These are phyloP conservation scores for Fusarium cyanostomum DNA, from an alignment of 2,329 filamentous ascomycete genomes.

Conservation along the genomic window DNA sequence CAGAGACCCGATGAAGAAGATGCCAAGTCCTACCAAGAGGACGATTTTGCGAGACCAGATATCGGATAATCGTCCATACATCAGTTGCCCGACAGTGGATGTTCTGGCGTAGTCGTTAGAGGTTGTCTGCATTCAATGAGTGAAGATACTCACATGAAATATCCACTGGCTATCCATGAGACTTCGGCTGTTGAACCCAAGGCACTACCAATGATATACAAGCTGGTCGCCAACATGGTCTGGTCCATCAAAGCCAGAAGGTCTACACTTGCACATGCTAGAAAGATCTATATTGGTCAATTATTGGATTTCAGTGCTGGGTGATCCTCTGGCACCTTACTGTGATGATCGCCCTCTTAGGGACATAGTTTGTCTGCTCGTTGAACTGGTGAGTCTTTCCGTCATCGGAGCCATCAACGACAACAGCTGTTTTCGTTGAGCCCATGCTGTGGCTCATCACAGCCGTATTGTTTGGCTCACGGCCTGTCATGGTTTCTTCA, in stretches of 20 bases:
- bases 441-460: constrained; percentile 13
- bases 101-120: constrained; percentile 43
- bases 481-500: not conserved
- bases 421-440: constrained; percentile 5
- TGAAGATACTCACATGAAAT: constrained; percentile 59
- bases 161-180: constrained; percentile 65
- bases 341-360: constrained; percentile 60
- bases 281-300: constrained; percentile 58
- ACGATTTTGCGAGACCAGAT: constrained; percentile 58
- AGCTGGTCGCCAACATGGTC: constrained; percentile 63
- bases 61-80: constrained; percentile 57
- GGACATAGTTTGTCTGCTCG: constrained; percentile 66
- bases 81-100: constrained; percentile 57
- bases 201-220: constrained; percentile 63
- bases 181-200: constrained; percentile 59
- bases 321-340: constrained; percentile 41
- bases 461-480: not conserved
- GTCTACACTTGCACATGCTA: constrained; percentile 65
- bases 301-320: not conserved
- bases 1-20: constrained; percentile 56
- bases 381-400: constrained; percentile 54
- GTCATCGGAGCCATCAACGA: constrained; percentile 25
- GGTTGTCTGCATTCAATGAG: not conserved
- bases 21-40: constrained; percentile 49
- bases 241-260: constrained; percentile 66